phyloP scores from a whole-genome alignment of 768 basidiomycete genomes.

The Termitomyces sp. region DNA sequence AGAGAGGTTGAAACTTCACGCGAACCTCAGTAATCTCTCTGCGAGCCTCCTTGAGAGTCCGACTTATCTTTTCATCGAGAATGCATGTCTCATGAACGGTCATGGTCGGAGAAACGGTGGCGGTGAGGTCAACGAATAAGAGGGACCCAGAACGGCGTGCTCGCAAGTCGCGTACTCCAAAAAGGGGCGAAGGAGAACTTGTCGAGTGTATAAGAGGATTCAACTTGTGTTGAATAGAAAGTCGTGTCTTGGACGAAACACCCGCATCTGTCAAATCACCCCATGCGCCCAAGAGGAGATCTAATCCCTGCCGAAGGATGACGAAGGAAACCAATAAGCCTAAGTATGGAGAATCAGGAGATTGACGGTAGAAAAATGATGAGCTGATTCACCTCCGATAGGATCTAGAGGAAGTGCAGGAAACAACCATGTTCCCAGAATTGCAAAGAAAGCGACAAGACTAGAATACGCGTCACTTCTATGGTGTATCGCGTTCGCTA shows the following conservation, averaged over 20 bases:
- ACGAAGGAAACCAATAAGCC: constrained; percentile 87
- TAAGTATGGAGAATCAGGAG: constrained; percentile 19
- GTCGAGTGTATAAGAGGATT: constrained; percentile 41
- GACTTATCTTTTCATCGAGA: constrained; percentile 59
- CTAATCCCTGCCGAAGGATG: constrained; percentile 75
- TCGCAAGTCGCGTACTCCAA: constrained; percentile 50
- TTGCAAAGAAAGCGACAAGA: constrained; percentile 85
- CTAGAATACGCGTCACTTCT: constrained; percentile 97
- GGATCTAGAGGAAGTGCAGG: constrained; percentile 90
- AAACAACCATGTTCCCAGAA: constrained; percentile 83
- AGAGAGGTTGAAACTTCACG: constrained; percentile 51
- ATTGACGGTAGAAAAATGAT: not conserved
- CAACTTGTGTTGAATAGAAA: constrained; percentile 49
- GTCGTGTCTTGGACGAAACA: constrained; percentile 50
- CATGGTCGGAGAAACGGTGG: constrained; percentile 55
- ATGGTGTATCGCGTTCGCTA: constrained; percentile 97
- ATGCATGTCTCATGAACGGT: constrained; percentile 52
- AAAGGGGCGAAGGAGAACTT: constrained; percentile 28
- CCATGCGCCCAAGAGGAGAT: constrained; percentile 63
- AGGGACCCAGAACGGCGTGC: constrained; percentile 77
- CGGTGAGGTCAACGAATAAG: constrained; percentile 79
- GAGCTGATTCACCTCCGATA: constrained; percentile 65
- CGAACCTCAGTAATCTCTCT: constrained; percentile 71
- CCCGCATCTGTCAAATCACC: constrained; percentile 83
- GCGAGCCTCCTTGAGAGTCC: constrained; percentile 46